Evolutionary conservation across 805 yeast genomes (phyloP), one percentile per base, ranked within the genome.

Genomic region (Lachancea kluyveri): DNA sequence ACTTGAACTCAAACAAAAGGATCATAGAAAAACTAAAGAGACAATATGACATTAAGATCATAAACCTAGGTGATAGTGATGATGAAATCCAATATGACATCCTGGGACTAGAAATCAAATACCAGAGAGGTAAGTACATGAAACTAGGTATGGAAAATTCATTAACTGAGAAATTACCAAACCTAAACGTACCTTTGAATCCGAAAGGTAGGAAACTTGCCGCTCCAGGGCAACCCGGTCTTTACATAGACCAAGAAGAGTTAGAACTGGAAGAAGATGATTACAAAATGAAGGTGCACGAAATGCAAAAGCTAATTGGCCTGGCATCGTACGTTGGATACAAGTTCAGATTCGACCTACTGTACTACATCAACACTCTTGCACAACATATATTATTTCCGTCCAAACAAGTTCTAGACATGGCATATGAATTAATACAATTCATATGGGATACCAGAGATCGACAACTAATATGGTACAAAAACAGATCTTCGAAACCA

Each of bases 51-150:
- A n/a, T n/a, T n/a, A n/a, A n/a, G n/a, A n/a, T n/a, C n/a, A n/a
- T n/a, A n/a, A n/a, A n/a, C n/a, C n/a, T n/a, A n/a, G n/a, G n/a
- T n/a, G 33, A 31, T 8, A 21, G 17, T 7, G 33, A 37, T 16
- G 38, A 36, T 7, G 21, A 25, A 11, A 39, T 27, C n/a, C 25
- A 33, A 4, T 43, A 43, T 21, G 48, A 43, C 30, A 39, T 37
- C 2, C 19, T 39, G 19, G 43, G 45, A 11, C 21, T 41, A 22
- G 43, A 41, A 24, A 27, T 40, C 1, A 31, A 40, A 24, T 40
- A 33, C 25, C 12, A 21, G 8, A 16, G 8, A 11, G 28, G 25
- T 6, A 25, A 37, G 13, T 12, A 24, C 8, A 32, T 40, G 30
- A 32, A 24, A 9, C 30, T 42, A 14, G 44, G 42, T 8, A 42